Evolutionary conservation across 139 green algal species (phyloP), one percentile per base, ranked within the genome.

Genomic region (Penium margaritaceum): DNA sequence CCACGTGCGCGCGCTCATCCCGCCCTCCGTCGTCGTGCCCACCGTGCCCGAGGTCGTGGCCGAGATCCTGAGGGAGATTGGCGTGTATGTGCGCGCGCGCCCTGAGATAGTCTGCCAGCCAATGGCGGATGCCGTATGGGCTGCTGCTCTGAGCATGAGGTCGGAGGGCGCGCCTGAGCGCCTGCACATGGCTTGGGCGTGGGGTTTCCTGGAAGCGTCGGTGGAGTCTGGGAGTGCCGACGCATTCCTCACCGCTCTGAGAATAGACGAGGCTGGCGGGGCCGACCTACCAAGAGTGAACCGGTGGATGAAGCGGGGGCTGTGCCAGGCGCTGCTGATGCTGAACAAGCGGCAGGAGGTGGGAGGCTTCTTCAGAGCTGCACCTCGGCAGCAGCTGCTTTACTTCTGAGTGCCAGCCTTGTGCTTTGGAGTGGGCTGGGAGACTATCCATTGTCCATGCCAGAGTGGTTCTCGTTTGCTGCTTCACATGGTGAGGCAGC

Each of bases 181-280:
- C 4, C 24, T 76, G 41, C 55, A 76, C 51, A 76, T 76, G 68
- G 68, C 68, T 19, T 76, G 68, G 68, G 68, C 29, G 39, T 76
- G 68, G 68, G 51, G 30, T 7, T 67, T 76, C 2, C 14, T 76
- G 0, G 68, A 76, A 24, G 68, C 68, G 3, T 38, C 53, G 38
- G 53, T 76, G 21, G 51, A 76, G 41, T 67, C 46, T 12, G 68
- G 68, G 9, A 21, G 47, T 24, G 33, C 32, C 30, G 51, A 76
- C 24, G 68, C 30, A 29, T 76, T 76, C 9, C 53, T 76, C 17
- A n/a, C 21, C 5, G 68, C 68, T 14, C 51, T 76, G 14, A 24
- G 68, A 14, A 43, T 69, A 5, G 43, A 43, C 47, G 33, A 34
- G 29, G n/a, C n/a, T n/a, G 51, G 51, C 51, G 51, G 24, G 15